These are phyloP conservation scores for Cyberlindnera mrakii DNA, from an alignment of 805 yeast genomes.

Conservation along the genomic window DNA sequence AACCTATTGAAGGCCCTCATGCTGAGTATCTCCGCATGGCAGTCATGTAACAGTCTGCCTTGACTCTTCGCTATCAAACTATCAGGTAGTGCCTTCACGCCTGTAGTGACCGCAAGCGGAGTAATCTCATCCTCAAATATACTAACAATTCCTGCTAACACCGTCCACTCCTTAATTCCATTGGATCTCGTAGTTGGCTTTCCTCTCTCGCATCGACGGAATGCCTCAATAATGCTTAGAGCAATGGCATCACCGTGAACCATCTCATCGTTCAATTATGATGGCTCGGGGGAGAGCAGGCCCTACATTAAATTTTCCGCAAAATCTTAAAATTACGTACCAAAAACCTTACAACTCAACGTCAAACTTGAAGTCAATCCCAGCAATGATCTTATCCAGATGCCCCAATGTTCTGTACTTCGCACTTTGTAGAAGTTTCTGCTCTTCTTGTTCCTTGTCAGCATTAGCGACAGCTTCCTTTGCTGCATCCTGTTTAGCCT, in stretches of 20 bases:
- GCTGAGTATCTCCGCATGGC: constrained; percentile 83
- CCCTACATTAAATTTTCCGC: too few relatives aligned
- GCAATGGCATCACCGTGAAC: constrained; percentile 4
- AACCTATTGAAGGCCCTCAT: constrained; percentile 58
- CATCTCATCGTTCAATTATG: too few relatives aligned
- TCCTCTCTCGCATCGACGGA: constrained; percentile 30
- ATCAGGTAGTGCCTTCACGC: constrained; percentile 75
- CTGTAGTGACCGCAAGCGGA: constrained; percentile 51
- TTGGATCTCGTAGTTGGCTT: constrained; percentile 60
- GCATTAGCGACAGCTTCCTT: constrained; percentile 35
- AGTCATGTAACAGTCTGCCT: constrained; percentile 75
- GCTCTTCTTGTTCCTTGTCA: constrained; percentile 40
- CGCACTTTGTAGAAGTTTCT: constrained; percentile 39
- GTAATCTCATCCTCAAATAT: constrained; percentile 7
- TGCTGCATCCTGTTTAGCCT: constrained; percentile 49
- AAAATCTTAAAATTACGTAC: not conserved
- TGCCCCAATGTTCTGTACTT: constrained; percentile 55
- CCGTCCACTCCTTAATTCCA: constrained; percentile 76
- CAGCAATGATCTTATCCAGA: constrained; percentile 43
- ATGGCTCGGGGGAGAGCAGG: too few relatives aligned
- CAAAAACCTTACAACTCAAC: not conserved
- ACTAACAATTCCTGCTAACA: constrained; percentile 67
- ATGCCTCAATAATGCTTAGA: constrained; percentile 3
- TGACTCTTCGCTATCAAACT: constrained; percentile 32
- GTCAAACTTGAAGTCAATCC: constrained; percentile 35